Evolutionary conservation across 805 yeast species (phyloP).

Genomic region (Candida nonsorbophila): DNA sequence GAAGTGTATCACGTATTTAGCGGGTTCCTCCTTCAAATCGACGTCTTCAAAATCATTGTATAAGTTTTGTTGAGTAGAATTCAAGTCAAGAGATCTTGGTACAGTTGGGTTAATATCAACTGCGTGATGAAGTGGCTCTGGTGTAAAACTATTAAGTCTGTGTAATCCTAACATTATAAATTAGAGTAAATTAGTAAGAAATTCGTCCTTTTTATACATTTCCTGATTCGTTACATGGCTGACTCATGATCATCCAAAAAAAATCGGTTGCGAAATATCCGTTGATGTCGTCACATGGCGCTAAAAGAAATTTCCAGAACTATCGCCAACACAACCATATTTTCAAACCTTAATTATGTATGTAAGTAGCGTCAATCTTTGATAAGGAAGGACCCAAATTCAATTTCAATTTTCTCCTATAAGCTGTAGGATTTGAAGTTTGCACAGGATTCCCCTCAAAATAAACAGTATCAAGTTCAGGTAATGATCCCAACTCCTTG

Average conservation of each 20-base stretch:
- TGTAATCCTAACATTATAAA: no score
- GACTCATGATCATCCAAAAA: no score
- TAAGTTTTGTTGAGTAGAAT: constrained; percentile 10
- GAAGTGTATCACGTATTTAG: constrained; percentile 17
- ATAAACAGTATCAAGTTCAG: constrained; percentile 78
- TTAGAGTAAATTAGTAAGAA: no score
- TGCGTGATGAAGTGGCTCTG: no score
- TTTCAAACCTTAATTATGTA: constrained; percentile 12
- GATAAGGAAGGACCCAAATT: constrained; percentile 63
- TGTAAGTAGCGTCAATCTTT: constrained; percentile 90
- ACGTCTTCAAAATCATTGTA: constrained; percentile 14
- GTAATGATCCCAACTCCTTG: constrained; percentile 55
- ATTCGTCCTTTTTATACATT: no score
- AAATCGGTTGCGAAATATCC: no score
- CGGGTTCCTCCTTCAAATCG: constrained; percentile 17
- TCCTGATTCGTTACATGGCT: no score
- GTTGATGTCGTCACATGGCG: no score
- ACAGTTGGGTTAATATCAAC: no score
- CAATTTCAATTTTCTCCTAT: constrained; percentile 76
- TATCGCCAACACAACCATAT: not conserved
- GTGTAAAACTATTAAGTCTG: no score
- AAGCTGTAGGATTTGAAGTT: constrained; percentile 63
- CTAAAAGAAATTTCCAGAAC: not conserved
- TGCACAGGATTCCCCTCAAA: constrained; percentile 93
- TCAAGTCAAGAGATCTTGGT: no score